phyloP scores from a whole-genome alignment of 2,329 filamentous ascomycete genomes.

The Leptodontidium sp. region DNA sequence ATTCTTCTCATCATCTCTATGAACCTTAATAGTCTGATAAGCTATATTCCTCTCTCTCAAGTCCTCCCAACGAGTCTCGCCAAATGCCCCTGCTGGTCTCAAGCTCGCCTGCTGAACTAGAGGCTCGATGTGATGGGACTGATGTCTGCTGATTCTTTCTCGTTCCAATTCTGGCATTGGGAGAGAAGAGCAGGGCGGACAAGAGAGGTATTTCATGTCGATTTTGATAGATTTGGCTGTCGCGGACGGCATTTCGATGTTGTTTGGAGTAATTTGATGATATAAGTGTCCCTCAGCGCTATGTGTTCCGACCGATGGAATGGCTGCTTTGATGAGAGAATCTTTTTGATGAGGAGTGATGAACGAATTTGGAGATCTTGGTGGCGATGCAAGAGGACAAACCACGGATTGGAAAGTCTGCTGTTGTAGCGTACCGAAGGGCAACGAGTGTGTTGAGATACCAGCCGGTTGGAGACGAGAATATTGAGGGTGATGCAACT shows the following conservation, averaged over 20 bases:
- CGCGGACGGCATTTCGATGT: not conserved
- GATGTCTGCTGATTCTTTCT: not conserved
- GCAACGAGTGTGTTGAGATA: not conserved
- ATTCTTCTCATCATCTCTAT: not conserved
- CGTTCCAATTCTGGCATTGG: not conserved
- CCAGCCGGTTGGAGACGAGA: not conserved
- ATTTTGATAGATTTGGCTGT: not conserved
- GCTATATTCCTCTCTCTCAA: not conserved
- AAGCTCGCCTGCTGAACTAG: no score
- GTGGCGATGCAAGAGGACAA: not conserved
- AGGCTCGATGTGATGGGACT: not conserved
- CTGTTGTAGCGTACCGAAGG: not conserved
- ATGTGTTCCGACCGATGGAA: not conserved
- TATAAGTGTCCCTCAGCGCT: no score
- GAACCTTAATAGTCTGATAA: not conserved
- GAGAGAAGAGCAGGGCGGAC: not conserved
- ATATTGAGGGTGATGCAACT: not conserved
- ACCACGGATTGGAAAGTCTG: not conserved
- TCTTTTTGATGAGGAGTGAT: not conserved
- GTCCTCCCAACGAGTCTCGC: not conserved
- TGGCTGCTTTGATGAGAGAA: not conserved
- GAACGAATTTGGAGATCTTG: not conserved
- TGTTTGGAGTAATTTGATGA: not conserved
- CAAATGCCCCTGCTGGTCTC: not conserved
- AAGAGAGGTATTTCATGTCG: no score